Evolutionary conservation across 2,329 filamentous ascomycete species (phyloP).

Genomic region (Reticulascus tulasneorum): DNA sequence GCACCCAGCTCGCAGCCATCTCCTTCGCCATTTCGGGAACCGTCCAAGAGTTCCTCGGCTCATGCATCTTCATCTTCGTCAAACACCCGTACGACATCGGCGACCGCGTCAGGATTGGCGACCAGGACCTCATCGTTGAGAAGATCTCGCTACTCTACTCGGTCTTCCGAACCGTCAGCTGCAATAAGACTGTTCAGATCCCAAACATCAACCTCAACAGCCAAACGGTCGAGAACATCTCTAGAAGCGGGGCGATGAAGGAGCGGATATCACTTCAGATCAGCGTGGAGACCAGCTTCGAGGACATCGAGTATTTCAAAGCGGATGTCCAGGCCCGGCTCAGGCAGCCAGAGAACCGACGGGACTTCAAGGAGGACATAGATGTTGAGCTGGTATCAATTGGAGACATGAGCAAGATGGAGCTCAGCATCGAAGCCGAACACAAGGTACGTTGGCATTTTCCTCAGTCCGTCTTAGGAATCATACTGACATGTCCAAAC

Average conservation of each 20-base stretch:
- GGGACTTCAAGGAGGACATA: slow-evolving; percentile 64
- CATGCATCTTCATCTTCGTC: slow-evolving; percentile 64
- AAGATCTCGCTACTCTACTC: slow-evolving; percentile 19
- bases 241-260: slow-evolving; percentile 61
- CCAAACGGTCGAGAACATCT: slow-evolving; percentile 65
- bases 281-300: slow-evolving; percentile 64
- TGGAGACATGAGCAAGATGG: slow-evolving; percentile 24
- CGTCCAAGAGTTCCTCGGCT: slow-evolving; percentile 64
- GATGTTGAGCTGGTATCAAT: slow-evolving; percentile 51
- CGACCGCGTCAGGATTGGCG: slow-evolving; percentile 63
- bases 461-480: not conserved
- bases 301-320: slow-evolving; percentile 61
- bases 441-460: not conserved
- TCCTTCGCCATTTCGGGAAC: slow-evolving; percentile 68
- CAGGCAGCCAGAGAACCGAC: slow-evolving; percentile 48
- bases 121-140: slow-evolving; percentile 9
- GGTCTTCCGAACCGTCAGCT: slow-evolving; percentile 15
- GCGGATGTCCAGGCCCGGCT: no score
- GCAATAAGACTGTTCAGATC: slow-evolving; percentile 9
- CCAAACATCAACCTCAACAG: slow-evolving; percentile 63
- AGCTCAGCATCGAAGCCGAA: slow-evolving; percentile 55
- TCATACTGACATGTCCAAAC: no score
- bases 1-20: slow-evolving; percentile 59
- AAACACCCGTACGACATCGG: slow-evolving; percentile 69
- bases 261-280: slow-evolving; percentile 61